Conservation (phyloP, 192 early-diverging fungal genomes). For the Cladochytrium replicatum region DNA sequence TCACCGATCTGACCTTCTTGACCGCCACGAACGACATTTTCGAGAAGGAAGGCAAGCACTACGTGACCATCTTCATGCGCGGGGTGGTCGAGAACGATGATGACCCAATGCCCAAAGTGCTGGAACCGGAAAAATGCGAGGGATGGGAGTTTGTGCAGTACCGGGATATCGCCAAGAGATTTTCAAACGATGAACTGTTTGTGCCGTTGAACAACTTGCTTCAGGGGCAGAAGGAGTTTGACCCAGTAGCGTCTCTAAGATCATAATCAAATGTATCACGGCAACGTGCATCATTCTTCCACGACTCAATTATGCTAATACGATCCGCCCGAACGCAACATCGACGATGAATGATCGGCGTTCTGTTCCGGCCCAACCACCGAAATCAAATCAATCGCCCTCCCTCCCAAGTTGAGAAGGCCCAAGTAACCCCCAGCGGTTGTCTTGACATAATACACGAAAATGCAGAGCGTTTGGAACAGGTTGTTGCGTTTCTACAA, state of each 20-base stretch:
- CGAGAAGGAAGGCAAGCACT: constrained; percentile 36
- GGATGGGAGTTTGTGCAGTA: constrained; percentile 31
- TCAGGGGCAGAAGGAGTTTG: too few relatives aligned
- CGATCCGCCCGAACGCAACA: too few relatives aligned
- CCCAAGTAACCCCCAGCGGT: constrained; percentile 30
- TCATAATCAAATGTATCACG: too few relatives aligned
- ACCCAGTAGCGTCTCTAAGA: too few relatives aligned
- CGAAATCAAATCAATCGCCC: constrained; percentile 12
- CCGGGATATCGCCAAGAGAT: too few relatives aligned
- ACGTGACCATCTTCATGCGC: constrained; percentile 46
- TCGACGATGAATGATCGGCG: too few relatives aligned
- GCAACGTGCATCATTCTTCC: too few relatives aligned
- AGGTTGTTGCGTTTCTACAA: constrained; percentile 34
- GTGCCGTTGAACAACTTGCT: too few relatives aligned
- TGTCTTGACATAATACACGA: constrained; percentile 25
- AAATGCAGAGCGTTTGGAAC: constrained; percentile 27
- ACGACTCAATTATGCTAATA: too few relatives aligned
- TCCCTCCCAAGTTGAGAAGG: constrained; percentile 14
- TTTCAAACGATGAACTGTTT: too few relatives aligned
- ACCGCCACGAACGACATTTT: constrained; percentile 46
- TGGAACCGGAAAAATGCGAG: constrained; percentile 38
- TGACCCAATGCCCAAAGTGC: constrained; percentile 13
- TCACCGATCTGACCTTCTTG: constrained; percentile 22
- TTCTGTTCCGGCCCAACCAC: too few relatives aligned
- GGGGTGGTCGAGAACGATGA: constrained; percentile 17